Base-by-base conservation (phyloP, 441 rosid genomes). In the Francoa sonchifolia region DNA sequence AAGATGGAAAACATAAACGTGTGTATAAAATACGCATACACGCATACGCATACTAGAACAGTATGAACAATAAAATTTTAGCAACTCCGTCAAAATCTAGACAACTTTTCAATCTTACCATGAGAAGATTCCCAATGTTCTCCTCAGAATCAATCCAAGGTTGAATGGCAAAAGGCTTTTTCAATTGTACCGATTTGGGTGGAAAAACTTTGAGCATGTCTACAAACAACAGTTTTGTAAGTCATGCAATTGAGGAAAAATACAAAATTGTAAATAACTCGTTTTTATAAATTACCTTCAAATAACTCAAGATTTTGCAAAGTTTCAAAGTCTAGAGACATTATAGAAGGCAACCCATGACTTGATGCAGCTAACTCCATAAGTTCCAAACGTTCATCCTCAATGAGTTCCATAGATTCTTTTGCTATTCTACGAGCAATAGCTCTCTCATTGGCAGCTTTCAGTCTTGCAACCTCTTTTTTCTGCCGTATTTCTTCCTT, bases 361-460 rank as follows among this genome's bases (percentile, higher is more conserved):
- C 70, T 52, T 42, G 63, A 63, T 8, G 85, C 74, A 61, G 88
- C 97, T 21, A 77, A 39, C 43, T 89, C 97, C 97, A 89, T 79
- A 62, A 89, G 92, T 58, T 89, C 97, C 63, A 89, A 49, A 20
- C 74, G 89, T 39, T 81, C 94, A 53, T 89, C 97, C 46, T 89
- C 97, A 50, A 79, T 55, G 33, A 79, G 83, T 57, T 79, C 97
- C 76, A 71, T 60, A 1, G 95, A 84, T 52, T 84, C 88, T 68
- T 79, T 89, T 34, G 95, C 97, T 39, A 84, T 71, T 65, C 67
- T 79, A 43, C 95, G 90, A 52, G 94, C 97, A 63, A 66, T 62
- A 36, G 97, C 97, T 51, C 86, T 89, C 75, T 81, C 84, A 29
- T 66, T 79, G 46, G 95, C 97, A 66, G 88, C 97, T 71, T 77